A percentile compares a stretch with the other conserved stretches of the same genome.
phyloP scores from a whole-genome alignment of 345 rosid species.

The Acer saccharum region DNA sequence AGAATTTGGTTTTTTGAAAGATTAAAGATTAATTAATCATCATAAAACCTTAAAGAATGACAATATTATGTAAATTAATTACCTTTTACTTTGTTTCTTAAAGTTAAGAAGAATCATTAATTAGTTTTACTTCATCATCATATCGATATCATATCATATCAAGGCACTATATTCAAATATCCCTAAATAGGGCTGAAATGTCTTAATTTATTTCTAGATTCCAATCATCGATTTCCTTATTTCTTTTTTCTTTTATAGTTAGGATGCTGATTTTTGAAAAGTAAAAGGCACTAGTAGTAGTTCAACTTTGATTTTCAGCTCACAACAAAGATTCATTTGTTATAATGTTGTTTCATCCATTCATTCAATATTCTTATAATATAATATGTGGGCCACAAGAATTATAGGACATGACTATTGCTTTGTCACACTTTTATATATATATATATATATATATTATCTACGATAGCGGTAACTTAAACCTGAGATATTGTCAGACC shows the following conservation, averaged over 20 bases:
- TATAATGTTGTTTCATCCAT: slow-evolving; percentile 11
- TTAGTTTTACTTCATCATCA: slow-evolving; percentile 13
- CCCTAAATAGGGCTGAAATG: background rate
- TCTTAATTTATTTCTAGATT: background rate
- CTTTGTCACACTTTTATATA: background rate
- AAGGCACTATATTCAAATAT: background rate
- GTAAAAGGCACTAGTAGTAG: background rate
- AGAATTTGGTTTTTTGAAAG: background rate
- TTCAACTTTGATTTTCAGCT: background rate
- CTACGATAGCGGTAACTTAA: too few relatives aligned
- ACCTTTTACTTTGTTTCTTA: background rate
- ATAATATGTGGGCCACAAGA: slow-evolving; percentile 8
- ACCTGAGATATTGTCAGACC: too few relatives aligned
- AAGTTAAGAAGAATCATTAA: background rate
- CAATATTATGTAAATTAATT: background rate
- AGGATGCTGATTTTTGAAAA: background rate
- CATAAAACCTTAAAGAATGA: background rate
- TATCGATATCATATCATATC: too few relatives aligned
- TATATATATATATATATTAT: too few relatives aligned
- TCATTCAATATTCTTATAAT: background rate
- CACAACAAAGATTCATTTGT: background rate
- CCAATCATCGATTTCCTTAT: background rate
- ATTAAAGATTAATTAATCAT: background rate
- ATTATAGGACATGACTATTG: background rate
- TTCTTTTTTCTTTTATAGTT: background rate